phyloP scores from a whole-genome alignment of 495 filamentous ascomycete genomes.

The Halenospora varia region DNA sequence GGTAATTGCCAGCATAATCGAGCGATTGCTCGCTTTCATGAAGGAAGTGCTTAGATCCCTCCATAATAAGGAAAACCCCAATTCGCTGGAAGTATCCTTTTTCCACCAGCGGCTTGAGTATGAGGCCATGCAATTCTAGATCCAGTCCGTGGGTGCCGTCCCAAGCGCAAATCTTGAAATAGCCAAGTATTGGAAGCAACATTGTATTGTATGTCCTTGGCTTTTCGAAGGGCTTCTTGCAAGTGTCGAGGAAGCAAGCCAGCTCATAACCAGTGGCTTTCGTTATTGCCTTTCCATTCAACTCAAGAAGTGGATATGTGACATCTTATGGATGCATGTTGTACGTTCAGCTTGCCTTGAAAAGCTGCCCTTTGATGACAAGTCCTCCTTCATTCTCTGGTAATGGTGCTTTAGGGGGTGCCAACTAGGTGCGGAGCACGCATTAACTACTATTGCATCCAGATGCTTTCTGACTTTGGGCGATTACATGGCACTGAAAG shows the following conservation, averaged over 20 bases:
- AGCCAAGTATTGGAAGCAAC: neutral
- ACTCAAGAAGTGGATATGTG: neutral
- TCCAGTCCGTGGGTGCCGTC: no score
- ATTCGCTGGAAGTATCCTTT: neutral
- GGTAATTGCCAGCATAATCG: neutral
- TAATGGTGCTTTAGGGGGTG: neutral
- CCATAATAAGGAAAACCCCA: neutral
- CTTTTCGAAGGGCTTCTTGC: neutral
- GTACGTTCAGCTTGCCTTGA: neutral
- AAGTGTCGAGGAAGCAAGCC: neutral
- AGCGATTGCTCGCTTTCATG: neutral
- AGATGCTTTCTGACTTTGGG: neutral
- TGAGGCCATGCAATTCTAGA: neutral
- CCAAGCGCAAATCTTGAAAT: neutral
- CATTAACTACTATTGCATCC: neutral
- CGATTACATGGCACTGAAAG: neutral
- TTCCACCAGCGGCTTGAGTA: neutral
- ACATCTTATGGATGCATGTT: neutral
- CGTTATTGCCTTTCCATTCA: neutral
- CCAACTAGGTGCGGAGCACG: neutral
- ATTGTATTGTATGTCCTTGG: neutral
- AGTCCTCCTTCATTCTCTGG: neutral
- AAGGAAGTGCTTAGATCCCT: neutral
- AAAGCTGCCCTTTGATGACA: neutral
- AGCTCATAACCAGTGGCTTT: neutral